Base-by-base conservation (phyloP, 306 rosid species). In the Corylus americana region DNA sequence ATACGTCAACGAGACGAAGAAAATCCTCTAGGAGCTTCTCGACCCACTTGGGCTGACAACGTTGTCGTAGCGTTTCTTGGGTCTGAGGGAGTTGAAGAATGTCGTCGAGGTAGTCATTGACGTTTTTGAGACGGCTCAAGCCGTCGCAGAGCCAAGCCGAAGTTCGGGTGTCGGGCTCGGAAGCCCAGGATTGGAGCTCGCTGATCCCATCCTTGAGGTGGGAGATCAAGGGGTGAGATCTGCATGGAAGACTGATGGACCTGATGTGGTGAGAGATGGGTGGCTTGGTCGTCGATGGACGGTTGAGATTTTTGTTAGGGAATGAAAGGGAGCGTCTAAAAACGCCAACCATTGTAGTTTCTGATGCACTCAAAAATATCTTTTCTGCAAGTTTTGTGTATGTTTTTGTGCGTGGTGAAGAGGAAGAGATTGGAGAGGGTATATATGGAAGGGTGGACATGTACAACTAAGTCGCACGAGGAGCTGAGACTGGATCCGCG, bases 181-280 rank as follows among this genome's bases (percentile, higher is more conserved):
- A 74, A 8, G 84, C 29, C 93, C 92, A 92, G 0, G 79, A 14
- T 14, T 59, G 81, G 20, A 92, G 94, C 17, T 62, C 68, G 78
- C 78, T 69, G 87, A 87, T 87, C 48, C 86, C 86, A 0, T 90
- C 86, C 54, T 87, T 88, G 85, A 94, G 90, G 76, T 85, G 93
- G n/a, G 96, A 87, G 67, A 91, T 83, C 87, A 91, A 44, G 2
- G 95, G 98, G 82, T 92, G 98, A 4, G 98, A 84, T 88, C 97
- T 86, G 88, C 89, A 89, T 10, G 98, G 98, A 42, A 94, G 97
- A 92, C 94, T 91, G 78, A 92, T 84, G 83, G 97, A 92, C 76
- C 98, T 86, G 74, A 81, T 81, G 89, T 92, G 97, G 83, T 87
- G 91, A 12, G 97, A 91, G 27, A 92, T 73, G 16, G 63, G 27